Conservation (phyloP, 2,329 filamentous ascomycete species). For the Fusarium protoensiforme region DNA sequence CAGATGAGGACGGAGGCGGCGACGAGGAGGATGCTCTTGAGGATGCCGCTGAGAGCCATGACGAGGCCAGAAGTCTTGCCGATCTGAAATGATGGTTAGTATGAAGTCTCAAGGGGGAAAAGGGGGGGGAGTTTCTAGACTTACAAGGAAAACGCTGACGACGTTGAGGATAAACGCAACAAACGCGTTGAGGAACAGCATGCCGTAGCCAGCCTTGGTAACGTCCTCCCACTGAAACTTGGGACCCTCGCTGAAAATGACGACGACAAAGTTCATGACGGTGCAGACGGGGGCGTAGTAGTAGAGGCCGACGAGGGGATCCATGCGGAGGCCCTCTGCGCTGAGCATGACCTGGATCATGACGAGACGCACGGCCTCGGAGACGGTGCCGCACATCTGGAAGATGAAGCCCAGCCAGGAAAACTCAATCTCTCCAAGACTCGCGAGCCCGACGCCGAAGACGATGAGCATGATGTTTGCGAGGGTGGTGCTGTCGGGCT, state of each 20-base stretch:
- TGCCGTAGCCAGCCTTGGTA: slow-evolving; percentile 70
- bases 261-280: slow-evolving; percentile 79
- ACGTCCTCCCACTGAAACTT: slow-evolving; percentile 74
- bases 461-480: slow-evolving; percentile 64
- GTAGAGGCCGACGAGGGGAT: slow-evolving; percentile 87
- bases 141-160: slow-evolving; percentile 85
- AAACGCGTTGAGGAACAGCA: slow-evolving; percentile 78
- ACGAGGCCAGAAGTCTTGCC: slow-evolving; percentile 89
- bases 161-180: slow-evolving; percentile 86
- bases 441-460: slow-evolving; percentile 63
- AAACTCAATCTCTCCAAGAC: slow-evolving; percentile 75
- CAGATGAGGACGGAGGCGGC: slow-evolving; percentile 81
- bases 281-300: slow-evolving; percentile 90
- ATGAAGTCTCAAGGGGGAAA: not conserved
- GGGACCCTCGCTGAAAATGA: slow-evolving; percentile 75
- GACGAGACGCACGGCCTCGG: slow-evolving; percentile 83
- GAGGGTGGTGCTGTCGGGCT: slow-evolving; percentile 57
- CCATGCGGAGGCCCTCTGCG: slow-evolving; percentile 83
- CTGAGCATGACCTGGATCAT: slow-evolving; percentile 88
- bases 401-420: slow-evolving; percentile 73
- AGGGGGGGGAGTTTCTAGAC: slow-evolving; percentile 44
- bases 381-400: slow-evolving; percentile 80
- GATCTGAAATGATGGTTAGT: slow-evolving; percentile 66
- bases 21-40: slow-evolving; percentile 89
- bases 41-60: slow-evolving; percentile 85